phyloP scores from a whole-genome alignment of 345 rosid species.

The Gossypium sturtianum region DNA sequence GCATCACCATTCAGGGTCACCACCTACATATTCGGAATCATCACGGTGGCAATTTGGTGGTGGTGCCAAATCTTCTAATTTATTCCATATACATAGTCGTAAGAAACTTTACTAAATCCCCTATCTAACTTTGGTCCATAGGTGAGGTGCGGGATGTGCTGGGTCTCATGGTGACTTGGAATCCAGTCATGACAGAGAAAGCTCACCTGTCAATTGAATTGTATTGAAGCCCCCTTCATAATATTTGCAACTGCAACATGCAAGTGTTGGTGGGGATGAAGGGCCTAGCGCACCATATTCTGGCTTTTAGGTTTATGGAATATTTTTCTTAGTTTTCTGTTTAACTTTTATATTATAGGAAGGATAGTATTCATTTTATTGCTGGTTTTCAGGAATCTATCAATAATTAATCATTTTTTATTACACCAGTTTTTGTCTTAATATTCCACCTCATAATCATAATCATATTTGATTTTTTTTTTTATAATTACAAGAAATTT shows the following conservation, averaged over 20 bases:
- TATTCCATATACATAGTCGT: not conserved
- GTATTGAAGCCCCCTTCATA: not conserved
- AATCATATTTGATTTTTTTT: too few species aligned
- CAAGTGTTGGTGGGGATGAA: not conserved
- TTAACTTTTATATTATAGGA: not conserved
- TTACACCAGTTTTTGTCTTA: not conserved
- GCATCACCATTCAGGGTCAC: slow-evolving; percentile 30
- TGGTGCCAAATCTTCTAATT: slow-evolving; percentile 32
- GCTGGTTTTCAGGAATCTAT: not conserved
- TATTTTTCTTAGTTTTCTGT: not conserved
- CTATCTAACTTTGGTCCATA: not conserved
- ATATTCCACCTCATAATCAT: slow-evolving; percentile 5
- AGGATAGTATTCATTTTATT: slow-evolving; percentile 28
- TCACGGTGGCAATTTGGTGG: slow-evolving; percentile 38
- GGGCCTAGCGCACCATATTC: not conserved
- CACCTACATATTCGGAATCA: too few species aligned
- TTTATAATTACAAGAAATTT: too few species aligned
- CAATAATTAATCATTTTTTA: not conserved
- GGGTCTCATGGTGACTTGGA: slow-evolving; percentile 23
- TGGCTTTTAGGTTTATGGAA: not conserved
- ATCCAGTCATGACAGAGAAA: slow-evolving; percentile 25
- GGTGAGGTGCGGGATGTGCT: not conserved
- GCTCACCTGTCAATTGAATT: slow-evolving; percentile 14
- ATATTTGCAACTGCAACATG: not conserved
- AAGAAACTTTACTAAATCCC: not conserved